Evolutionary conservation across 2,329 filamentous ascomycete genomes (phyloP), one percentile per base, ranked within the genome.

Genomic region (Periconia sp.): DNA sequence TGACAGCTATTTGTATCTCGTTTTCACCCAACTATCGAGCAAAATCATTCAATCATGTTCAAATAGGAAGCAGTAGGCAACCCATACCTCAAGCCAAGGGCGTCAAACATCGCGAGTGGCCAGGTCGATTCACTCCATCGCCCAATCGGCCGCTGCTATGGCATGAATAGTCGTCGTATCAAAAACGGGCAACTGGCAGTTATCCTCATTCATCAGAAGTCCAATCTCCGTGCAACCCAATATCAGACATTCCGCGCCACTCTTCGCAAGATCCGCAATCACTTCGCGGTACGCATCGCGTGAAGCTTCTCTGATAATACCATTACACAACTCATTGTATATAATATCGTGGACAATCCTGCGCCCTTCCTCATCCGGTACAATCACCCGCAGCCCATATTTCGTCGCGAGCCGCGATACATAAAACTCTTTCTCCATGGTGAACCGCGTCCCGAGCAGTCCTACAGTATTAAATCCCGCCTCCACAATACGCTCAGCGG

Each of bases 131-230:
- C 23, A 27, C 23, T 27, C 23, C 40, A 49, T 49, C 23, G 47
- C 47, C 40, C 47, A 43, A 14, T 49, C 47, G 14, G 47, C 47
- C 9, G 40, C 47, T 8, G 47, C 47, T 15, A 42, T 41, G 5
- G 47, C 47, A 33, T 49, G 47, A 3, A 49, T 42, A 20, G 6
- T 49, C 20, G 47, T 49, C 10, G 47, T 49, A 43, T 49, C 47
- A 19, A 43, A 49, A 2, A 49, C 18, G n/a, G 19, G 13, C 23
- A 44, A 14, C 20, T 35, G 37, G 43, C 47, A 18, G 7, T 31
- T 15, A 6, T 15, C 37, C 19, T 43, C 20, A 14, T 43, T 27
- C n/a, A 49, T 41, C 40, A 49, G 33, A 8, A 43, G 7, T n/a
- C 23, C 47, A 13, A 49, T 49, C 27, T 49, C 47, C 9, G 47